These are phyloP conservation scores for Mortierella sp. DNA, from an alignment of 371 early-diverging fungal species.

Conservation along the genomic window DNA sequence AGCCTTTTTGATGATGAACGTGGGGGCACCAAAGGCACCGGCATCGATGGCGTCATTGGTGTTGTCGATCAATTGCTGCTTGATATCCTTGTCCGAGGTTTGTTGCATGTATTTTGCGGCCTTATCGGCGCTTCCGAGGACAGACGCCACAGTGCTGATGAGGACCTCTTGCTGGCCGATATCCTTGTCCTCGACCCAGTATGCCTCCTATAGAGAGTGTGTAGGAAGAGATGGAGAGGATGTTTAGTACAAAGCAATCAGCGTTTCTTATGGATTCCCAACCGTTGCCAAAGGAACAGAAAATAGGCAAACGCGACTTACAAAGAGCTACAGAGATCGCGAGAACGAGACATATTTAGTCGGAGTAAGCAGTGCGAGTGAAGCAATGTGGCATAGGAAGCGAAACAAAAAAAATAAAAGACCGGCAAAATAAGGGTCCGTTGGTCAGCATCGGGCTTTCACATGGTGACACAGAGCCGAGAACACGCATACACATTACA, in stretches of 20 bases:
- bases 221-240: neutral
- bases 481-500: too few species aligned
- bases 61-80: conserved; percentile 47
- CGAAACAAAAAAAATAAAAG: neutral
- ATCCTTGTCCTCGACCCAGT: conserved; percentile 39
- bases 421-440: neutral
- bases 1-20: conserved; percentile 58
- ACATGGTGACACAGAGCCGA: neutral
- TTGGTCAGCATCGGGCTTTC: conserved; percentile 10
- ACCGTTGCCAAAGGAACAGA: too few species aligned
- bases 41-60: conserved; percentile 43
- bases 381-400: neutral
- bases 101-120: conserved; percentile 29
- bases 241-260: neutral
- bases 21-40: conserved; percentile 62
- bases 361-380: neutral
- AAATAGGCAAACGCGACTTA: conserved; percentile 19
- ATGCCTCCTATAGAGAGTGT: conserved; percentile 30
- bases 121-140: conserved; percentile 41
- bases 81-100: conserved; percentile 32
- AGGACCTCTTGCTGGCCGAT: conserved; percentile 48
- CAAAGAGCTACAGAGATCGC: conserved; percentile 35
- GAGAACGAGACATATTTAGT: neutral
- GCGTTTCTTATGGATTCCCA: neutral
- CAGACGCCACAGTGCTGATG: conserved; percentile 26